Percentiles rank a stretch among this genome's conserved stretches.
Conservation (phyloP, 2,329 filamentous ascomycete species). For the Nothomitra cinnamomea region DNA sequence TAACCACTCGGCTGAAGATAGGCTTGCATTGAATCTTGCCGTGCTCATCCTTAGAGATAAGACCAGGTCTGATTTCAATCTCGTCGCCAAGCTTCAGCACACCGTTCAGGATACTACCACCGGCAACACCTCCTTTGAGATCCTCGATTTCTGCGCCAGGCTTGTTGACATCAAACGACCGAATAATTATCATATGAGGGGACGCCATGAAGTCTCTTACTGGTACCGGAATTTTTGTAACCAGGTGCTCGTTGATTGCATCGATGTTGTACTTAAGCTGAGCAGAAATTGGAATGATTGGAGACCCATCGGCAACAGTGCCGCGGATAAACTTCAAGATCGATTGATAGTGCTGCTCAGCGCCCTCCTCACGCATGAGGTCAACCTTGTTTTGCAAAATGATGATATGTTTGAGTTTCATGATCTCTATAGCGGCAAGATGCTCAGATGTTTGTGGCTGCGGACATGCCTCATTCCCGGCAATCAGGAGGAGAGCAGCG, state of each 20-base stretch:
- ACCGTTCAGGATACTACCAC: slow-evolving; percentile 91
- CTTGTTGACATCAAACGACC: slow-evolving; percentile 99
- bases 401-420: slow-evolving; percentile 99
- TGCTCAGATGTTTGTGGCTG: slow-evolving; percentile 98
- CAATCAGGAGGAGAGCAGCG: slow-evolving; percentile 86
- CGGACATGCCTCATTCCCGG: slow-evolving; percentile 94
- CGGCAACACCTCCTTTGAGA: slow-evolving; percentile 94
- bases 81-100: slow-evolving; percentile 94
- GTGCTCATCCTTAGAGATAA: slow-evolving; percentile 86
- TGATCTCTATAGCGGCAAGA: slow-evolving; percentile 97
- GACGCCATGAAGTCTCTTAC: slow-evolving; percentile 78
- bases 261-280: slow-evolving; percentile 99
- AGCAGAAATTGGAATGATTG: slow-evolving; percentile 90
- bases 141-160: slow-evolving; percentile 97
- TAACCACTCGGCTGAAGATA: slow-evolving; percentile 89
- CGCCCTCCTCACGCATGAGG: slow-evolving; percentile 89
- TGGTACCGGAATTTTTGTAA: slow-evolving; percentile 87
- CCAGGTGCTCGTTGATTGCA: slow-evolving; percentile 88
- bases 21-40: slow-evolving; percentile 92
- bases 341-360: slow-evolving; percentile 85
- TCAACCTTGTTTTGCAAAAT: slow-evolving; percentile 99
- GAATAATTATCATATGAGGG: slow-evolving; percentile 97
- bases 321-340: slow-evolving; percentile 98
- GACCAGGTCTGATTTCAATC: slow-evolving; percentile 97
- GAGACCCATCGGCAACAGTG: slow-evolving; percentile 85